Evolutionary conservation across 202 grass and related monocot genomes (phyloP).

Genomic region (Zoysia matrella): DNA sequence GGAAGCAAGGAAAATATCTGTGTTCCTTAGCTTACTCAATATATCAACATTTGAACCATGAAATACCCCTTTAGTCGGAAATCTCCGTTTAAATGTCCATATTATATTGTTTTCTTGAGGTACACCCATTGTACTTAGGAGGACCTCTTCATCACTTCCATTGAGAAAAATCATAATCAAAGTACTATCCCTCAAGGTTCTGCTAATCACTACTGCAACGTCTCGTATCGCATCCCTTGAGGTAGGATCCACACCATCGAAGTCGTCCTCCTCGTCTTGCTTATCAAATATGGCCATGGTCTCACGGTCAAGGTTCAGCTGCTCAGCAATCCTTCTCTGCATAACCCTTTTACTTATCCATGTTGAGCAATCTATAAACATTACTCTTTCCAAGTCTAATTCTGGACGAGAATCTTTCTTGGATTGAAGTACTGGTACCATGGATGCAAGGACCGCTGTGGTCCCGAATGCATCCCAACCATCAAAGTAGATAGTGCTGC

Average conservation of each 20-base stretch:
- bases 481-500: neutral
- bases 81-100: neutral
- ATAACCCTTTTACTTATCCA: conserved; percentile 9
- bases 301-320: neutral
- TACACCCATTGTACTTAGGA: neutral
- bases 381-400: neutral
- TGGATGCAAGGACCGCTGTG: neutral
- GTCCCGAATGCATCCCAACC: neutral
- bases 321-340: conserved; percentile 11
- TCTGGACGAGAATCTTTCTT: neutral
- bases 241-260: neutral
- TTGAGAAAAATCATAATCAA: neutral
- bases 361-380: conserved; percentile 16
- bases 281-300: conserved; percentile 5
- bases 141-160: neutral
- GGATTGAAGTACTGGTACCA: neutral
- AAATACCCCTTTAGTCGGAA: too few relatives aligned
- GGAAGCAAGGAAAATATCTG: too few relatives aligned
- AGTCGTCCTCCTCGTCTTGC: conserved; percentile 6
- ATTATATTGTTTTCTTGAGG: rapidly evolving
- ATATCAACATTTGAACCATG: too few relatives aligned
- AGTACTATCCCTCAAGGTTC: rapidly evolving
- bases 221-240: neutral
- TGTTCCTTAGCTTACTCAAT: neutral
- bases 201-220: neutral